These are phyloP conservation scores for Ogataea neopini DNA, from an alignment of 805 yeast species.

Conservation along the genomic window DNA sequence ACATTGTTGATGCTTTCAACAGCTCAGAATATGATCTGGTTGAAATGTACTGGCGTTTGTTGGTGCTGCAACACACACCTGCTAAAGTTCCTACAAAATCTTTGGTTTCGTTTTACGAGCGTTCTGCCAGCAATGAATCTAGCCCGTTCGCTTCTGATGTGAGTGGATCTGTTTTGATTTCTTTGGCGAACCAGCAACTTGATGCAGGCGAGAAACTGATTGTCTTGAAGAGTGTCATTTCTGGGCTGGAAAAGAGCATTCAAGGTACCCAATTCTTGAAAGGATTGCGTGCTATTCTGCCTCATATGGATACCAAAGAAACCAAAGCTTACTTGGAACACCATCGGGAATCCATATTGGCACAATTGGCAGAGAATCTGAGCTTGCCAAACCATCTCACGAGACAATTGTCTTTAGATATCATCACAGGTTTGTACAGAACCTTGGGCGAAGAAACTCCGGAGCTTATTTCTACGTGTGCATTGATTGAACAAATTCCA, in stretches of 20 bases:
- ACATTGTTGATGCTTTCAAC: slow-evolving; percentile 30
- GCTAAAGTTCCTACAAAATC: slow-evolving; percentile 27
- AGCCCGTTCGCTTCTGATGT: slow-evolving; percentile 42
- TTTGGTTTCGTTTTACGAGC: slow-evolving; percentile 25
- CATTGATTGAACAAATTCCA: slow-evolving; percentile 71
- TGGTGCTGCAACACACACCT: slow-evolving; percentile 41
- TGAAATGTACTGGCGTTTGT: slow-evolving; percentile 54
- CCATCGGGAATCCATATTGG: slow-evolving; percentile 21
- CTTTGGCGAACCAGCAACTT: slow-evolving; percentile 32
- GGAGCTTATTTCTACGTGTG: slow-evolving; percentile 41
- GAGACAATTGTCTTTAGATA: slow-evolving; percentile 45
- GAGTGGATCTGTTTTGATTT: slow-evolving; percentile 40
- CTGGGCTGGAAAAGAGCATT: slow-evolving; percentile 29
- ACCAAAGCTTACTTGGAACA: slow-evolving; percentile 16
- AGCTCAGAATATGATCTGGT: slow-evolving; percentile 22
- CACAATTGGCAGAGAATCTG: slow-evolving; percentile 38
- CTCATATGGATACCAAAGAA: slow-evolving; percentile 1
- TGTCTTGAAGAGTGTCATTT: slow-evolving; percentile 23
- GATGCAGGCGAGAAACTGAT: slow-evolving; percentile 14
- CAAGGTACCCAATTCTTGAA: slow-evolving; percentile 41
- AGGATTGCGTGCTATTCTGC: slow-evolving; percentile 36
- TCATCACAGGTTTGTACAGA: slow-evolving; percentile 45
- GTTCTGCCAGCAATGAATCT: slow-evolving; percentile 1
- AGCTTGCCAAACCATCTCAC: slow-evolving; percentile 49
- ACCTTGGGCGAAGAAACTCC: slow-evolving; percentile 30